Evolutionary conservation across 768 basidiomycete genomes (phyloP).

Genomic region (Lactarius sanguifluus): DNA sequence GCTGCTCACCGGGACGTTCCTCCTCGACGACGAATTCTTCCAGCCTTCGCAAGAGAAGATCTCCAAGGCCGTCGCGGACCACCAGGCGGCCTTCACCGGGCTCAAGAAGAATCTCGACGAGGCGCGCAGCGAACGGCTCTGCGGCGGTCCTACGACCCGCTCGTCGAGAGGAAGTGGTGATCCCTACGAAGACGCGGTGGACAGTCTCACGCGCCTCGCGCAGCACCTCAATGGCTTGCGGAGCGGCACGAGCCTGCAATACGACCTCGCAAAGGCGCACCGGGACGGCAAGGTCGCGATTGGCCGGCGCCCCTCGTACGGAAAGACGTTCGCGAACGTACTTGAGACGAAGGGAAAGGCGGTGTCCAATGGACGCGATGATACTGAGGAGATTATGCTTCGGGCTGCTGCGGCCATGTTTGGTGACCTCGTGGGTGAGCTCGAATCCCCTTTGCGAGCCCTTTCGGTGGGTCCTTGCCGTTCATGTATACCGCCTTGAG

Average conservation of each 20-base stretch:
- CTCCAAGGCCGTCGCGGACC: constrained; percentile 76
- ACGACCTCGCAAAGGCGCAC: constrained; percentile 70
- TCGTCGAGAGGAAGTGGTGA: constrained; percentile 37
- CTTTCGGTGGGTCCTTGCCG: constrained; percentile 54
- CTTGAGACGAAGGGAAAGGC: constrained; percentile 30
- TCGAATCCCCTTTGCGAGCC: constrained; percentile 73
- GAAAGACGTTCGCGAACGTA: background rate
- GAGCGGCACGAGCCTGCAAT: constrained; percentile 80
- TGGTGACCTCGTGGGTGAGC: constrained; percentile 74
- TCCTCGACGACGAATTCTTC: constrained; percentile 69
- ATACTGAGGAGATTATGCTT: constrained; percentile 43
- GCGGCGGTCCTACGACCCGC: constrained; percentile 32
- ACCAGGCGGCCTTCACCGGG: constrained; percentile 86
- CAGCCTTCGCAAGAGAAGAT: constrained; percentile 61
- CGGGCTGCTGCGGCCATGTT: constrained; percentile 71
- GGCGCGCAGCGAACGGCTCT: constrained; percentile 82
- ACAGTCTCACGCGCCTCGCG: constrained; percentile 82
- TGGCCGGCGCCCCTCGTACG: constrained; percentile 23
- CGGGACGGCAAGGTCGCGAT: constrained; percentile 46
- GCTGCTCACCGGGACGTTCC: constrained; percentile 80
- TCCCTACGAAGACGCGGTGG: constrained; percentile 85
- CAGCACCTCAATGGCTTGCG: constrained; percentile 92
- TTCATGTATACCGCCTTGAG: background rate
- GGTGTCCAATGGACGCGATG: constrained; percentile 2
- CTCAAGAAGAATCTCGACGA: constrained; percentile 85